These are phyloP conservation scores for Trifolium dubium DNA, from an alignment of 306 rosid species.

Conservation along the genomic window DNA sequence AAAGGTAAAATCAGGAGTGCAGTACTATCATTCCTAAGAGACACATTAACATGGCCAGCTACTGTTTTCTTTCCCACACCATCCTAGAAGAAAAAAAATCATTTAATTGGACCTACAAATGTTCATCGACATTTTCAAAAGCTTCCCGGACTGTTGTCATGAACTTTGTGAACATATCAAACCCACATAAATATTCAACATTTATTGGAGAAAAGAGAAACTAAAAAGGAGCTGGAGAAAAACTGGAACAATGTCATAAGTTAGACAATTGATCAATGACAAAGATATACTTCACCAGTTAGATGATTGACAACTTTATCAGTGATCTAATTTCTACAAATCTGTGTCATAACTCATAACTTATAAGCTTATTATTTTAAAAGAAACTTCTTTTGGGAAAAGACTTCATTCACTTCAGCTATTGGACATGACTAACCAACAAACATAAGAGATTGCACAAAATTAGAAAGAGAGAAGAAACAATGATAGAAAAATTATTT, in stretches of 20 bases:
- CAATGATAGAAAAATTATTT: not conserved
- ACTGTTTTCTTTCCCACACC: not conserved
- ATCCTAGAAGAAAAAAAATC: not conserved
- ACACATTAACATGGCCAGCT: conserved; percentile 3
- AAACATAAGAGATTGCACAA: conserved; percentile 3
- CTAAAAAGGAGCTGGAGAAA: not conserved
- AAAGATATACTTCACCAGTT: not conserved
- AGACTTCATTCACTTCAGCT: not conserved
- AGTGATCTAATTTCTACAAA: not conserved
- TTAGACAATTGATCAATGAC: not conserved
- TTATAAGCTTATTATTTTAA: not conserved
- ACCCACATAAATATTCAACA: not conserved
- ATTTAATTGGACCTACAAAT: not conserved
- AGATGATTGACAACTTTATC: not conserved
- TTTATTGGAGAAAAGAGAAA: not conserved
- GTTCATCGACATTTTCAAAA: not conserved
- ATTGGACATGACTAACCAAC: not conserved
- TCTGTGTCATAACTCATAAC: not conserved
- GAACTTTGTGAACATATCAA: not conserved
- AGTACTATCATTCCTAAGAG: not conserved
- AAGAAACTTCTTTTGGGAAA: conserved; percentile 5
- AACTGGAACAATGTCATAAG: not conserved
- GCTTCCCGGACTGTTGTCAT: not conserved
- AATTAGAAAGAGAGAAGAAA: not conserved
- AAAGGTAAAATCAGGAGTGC: not conserved